A percentile compares a stretch with the other conserved stretches of the same genome.
These are phyloP conservation scores for Diaporthe sp. DNA, from an alignment of 2,329 filamentous ascomycete species.

Conservation along the genomic window DNA sequence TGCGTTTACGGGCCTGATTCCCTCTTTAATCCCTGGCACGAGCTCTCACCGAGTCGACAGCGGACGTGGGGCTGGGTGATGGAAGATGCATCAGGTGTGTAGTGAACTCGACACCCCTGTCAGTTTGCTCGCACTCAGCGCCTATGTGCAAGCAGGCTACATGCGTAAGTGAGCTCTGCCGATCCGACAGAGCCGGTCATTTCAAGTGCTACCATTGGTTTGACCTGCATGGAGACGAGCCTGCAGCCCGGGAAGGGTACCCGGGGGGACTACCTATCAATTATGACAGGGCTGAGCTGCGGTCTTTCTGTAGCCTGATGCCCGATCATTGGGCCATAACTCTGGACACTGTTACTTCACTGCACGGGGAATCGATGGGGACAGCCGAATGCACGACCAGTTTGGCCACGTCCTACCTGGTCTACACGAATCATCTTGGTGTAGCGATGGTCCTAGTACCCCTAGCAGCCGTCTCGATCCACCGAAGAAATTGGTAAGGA, in stretches of 20 bases:
- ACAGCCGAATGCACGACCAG: neutral
- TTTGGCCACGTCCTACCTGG: neutral
- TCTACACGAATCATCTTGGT: neutral
- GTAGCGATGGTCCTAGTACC: neutral
- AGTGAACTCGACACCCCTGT: neutral
- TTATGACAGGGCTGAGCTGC: conserved; percentile 14
- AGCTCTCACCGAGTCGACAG: neutral
- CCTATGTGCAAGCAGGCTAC: neutral
- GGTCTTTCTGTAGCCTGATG: neutral
- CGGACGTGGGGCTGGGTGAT: neutral
- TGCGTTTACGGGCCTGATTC: neutral
- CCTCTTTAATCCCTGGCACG: neutral
- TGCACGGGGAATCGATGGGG: neutral
- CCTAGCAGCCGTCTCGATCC: no score
- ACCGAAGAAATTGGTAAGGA: neutral
- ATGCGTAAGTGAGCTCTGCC: neutral
- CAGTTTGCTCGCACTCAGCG: neutral
- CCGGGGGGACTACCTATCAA: neutral
- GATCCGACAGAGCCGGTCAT: neutral
- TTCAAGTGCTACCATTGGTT: neutral
- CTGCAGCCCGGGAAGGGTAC: neutral
- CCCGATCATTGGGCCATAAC: neutral
- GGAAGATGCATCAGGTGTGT: neutral
- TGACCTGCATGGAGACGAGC: no score
- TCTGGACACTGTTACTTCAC: neutral